These are phyloP conservation scores for Malassezia pachydermatis DNA, from an alignment of 1,284 basidiomycete genomes.

Conservation along the genomic window DNA sequence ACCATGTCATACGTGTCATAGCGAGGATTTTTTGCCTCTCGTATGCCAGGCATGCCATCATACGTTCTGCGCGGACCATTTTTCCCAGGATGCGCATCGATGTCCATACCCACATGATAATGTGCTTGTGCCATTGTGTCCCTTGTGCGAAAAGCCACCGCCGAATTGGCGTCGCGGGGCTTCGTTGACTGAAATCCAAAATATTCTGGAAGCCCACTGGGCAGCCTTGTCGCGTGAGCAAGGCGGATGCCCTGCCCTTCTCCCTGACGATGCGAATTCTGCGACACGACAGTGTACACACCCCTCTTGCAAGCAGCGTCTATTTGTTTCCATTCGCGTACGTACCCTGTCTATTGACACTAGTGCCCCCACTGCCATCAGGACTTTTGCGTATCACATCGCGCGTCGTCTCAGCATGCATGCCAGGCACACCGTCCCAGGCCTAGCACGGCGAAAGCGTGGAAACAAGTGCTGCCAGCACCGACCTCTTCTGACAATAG, in stretches of 20 bases:
- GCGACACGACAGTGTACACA: background rate
- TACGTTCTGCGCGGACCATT: conserved; percentile 11
- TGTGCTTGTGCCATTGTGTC: conserved; percentile 13
- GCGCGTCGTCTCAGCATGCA: conserved; percentile 11
- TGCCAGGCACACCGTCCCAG: background rate
- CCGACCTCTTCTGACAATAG: background rate
- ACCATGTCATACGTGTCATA: conserved; percentile 9
- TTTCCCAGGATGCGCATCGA: background rate
- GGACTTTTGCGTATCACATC: conserved; percentile 1
- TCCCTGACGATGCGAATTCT: background rate
- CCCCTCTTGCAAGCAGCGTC: background rate
- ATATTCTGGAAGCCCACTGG: conserved; percentile 8
- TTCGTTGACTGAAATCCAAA: background rate
- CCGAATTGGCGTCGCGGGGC: conserved; percentile 11
- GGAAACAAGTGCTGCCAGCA: background rate
- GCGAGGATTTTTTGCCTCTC: conserved; percentile 18
- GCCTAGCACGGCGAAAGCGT: background rate
- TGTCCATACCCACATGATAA: background rate
- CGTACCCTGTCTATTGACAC: background rate
- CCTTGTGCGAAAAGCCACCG: conserved; percentile 12
- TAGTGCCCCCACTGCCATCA: conserved; percentile 6
- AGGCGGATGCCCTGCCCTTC: conserved; percentile 9
- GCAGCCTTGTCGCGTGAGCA: background rate
- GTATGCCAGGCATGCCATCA: conserved; percentile 6
- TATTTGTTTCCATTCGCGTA: conserved; percentile 3